Base-by-base conservation (phyloP, 345 rosid genomes). In the Linum trigynum region DNA sequence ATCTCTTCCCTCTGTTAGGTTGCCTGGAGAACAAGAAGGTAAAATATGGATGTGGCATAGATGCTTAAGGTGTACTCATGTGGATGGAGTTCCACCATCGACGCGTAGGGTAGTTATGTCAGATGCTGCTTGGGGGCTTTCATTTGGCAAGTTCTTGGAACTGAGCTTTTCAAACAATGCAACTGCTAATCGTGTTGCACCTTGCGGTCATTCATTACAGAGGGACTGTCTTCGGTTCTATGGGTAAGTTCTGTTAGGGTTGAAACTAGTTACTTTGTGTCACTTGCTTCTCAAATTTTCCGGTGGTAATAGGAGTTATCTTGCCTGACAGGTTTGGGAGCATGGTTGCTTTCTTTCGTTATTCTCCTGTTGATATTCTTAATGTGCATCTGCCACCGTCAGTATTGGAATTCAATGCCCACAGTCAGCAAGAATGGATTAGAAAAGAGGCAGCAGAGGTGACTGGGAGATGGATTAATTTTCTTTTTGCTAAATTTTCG, bases 41-140 rank as follows among this genome's bases (percentile, higher is more conserved):
- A 91, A 84, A 76, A 91, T 95, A 72, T 95, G 99, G 99, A 91
- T 95, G 99, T 95, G 99, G 98, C 99, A 95, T 57, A 88, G 99
- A 14, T 95, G 99, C 87, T 75, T 95, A 55, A 81, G 86, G 76
- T 95, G 99, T 74, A 83, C 84, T 70, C 91, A 76, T 51, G 82
- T 73, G 12, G 85, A 87, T 79, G 98, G 98, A 40, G 90, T 91
- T 66, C 99, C 99, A 59, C 99, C 96, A 12, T 92, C 96, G 71
- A 91, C 99, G 66, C 95, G 74, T 45, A 82, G 97, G 78, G 90
- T 95, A 55, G 89, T 91, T 39, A 95, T 95, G 99, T 95, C 98
- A 45, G 88, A 89, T 81, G 98, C 98, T 66, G 99, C 99, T 2
- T 91, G 99, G 99, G 98, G 98, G 60, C 86, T 95, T 70, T 95